Conservation (phyloP, 495 filamentous ascomycete species). For the Daldinia vernicosa region DNA sequence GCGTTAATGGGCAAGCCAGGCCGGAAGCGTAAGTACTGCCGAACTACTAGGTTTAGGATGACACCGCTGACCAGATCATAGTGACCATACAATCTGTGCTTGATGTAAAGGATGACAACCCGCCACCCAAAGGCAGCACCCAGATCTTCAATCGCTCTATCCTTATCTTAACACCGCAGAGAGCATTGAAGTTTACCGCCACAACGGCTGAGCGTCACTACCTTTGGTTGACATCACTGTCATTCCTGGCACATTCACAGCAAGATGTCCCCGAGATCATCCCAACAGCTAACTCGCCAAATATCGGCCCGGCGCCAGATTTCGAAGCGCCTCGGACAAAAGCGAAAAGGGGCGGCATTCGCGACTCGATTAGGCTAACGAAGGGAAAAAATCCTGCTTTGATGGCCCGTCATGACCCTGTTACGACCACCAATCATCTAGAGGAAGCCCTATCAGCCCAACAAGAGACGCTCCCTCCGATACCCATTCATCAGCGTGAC, state of each 20-base stretch:
- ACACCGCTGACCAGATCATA: conserved; percentile 48
- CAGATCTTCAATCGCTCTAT: conserved; percentile 90
- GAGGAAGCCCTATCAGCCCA: conserved; percentile 34
- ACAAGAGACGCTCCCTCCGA: conserved; percentile 35
- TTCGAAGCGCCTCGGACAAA: conserved; percentile 58
- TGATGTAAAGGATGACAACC: conserved; percentile 95
- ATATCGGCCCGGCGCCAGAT: conserved; percentile 53
- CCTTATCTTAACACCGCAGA: conserved; percentile 89
- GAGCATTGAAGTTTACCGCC: conserved; percentile 96
- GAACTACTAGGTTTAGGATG: not conserved
- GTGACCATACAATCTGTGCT: conserved; percentile 95
- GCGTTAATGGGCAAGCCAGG: conserved; percentile 95
- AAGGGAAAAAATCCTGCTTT: conserved; percentile 73
- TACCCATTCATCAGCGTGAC: conserved; percentile 51
- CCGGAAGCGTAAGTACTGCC: conserved; percentile 83
- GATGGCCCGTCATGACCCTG: conserved; percentile 42
- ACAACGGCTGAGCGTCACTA: conserved; percentile 85
- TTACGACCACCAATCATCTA: conserved; percentile 25
- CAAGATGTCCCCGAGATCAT: conserved; percentile 76
- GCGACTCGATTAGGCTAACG: conserved; percentile 89
- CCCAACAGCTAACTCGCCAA: conserved; percentile 63
- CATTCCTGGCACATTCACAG: conserved; percentile 88
- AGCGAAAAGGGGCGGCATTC: conserved; percentile 69
- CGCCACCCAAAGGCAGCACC: conserved; percentile 75
- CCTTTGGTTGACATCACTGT: conserved; percentile 91